A percentile compares a stretch with the other conserved stretches of the same genome.
Evolutionary conservation across 2,329 filamentous ascomycete genomes (phyloP).

Genomic region (Beauveria rudraprayagi): DNA sequence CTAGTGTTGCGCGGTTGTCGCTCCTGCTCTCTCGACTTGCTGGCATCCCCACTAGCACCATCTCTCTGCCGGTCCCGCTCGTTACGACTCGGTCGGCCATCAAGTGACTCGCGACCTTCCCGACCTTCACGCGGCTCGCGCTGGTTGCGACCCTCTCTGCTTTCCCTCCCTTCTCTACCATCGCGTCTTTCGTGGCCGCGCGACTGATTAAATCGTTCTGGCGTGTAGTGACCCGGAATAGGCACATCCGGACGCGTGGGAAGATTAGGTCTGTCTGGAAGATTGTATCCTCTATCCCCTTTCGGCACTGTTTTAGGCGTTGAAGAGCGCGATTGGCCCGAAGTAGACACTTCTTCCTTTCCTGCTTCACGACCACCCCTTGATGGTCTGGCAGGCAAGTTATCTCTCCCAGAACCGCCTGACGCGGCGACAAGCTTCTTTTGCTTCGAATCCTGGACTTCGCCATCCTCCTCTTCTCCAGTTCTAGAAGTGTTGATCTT

Average conservation of each 20-base stretch:
- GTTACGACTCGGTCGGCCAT: slow-evolving; percentile 21
- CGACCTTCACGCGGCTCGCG: slow-evolving; percentile 29
- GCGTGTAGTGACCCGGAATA: slow-evolving; percentile 38
- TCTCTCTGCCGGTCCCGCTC: slow-evolving; percentile 8
- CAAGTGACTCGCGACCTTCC: slow-evolving; percentile 31
- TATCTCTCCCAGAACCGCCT: slow-evolving; percentile 22
- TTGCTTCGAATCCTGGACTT: slow-evolving; percentile 54
- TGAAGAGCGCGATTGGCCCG: slow-evolving; percentile 18
- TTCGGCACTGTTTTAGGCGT: slow-evolving; percentile 18
- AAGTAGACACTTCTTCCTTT: slow-evolving; percentile 16
- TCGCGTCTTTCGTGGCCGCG: slow-evolving; percentile 34
- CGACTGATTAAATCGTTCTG: slow-evolving; percentile 37
- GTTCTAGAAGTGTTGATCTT: slow-evolving; percentile 25
- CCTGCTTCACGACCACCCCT: slow-evolving; percentile 21
- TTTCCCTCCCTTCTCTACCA: slow-evolving; percentile 27
- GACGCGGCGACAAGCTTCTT: slow-evolving; percentile 11
- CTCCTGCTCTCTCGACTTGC: slow-evolving; percentile 20
- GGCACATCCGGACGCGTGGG: slow-evolving; percentile 53
- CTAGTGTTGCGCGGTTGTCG: slow-evolving; percentile 26
- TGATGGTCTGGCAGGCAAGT: slow-evolving; percentile 25
- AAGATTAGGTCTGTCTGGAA: slow-evolving; percentile 34
- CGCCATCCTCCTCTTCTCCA: slow-evolving; percentile 61
- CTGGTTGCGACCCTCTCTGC: slow-evolving; percentile 23
- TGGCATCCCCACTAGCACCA: neutral
- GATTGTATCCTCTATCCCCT: slow-evolving; percentile 24